Evolutionary conservation across 371 early-diverging fungal genomes (phyloP).

Genomic region (Haplosporangium sp.): DNA sequence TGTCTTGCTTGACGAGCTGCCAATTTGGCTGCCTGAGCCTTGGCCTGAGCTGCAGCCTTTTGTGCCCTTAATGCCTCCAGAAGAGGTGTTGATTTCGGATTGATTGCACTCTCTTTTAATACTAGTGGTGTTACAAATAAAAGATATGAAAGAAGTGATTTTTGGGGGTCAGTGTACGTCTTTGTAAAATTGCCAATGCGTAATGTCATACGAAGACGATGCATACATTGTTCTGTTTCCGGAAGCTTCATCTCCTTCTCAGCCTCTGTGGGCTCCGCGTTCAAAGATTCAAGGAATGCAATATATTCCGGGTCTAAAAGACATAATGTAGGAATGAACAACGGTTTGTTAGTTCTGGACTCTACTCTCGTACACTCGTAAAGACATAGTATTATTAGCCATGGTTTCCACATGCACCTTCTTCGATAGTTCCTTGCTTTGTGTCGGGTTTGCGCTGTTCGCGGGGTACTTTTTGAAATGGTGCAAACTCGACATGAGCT

Average conservation of each 20-base stretch:
- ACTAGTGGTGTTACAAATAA: conserved; percentile 16
- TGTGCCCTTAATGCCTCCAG: conserved; percentile 83
- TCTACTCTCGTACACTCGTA: too few relatives aligned
- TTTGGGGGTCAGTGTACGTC: neutral
- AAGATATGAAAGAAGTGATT: neutral
- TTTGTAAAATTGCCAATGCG: neutral
- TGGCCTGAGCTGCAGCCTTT: conserved; percentile 75
- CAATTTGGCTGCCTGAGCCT: conserved; percentile 59
- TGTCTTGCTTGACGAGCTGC: conserved; percentile 55
- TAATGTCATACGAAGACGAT: neutral
- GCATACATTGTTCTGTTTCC: conserved; percentile 44
- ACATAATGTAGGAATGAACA: neutral
- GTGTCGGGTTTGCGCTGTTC: conserved; percentile 72
- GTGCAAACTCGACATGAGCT: conserved; percentile 85
- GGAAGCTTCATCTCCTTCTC: conserved; percentile 58
- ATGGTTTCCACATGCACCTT: conserved; percentile 58
- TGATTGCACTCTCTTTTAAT: conserved; percentile 33
- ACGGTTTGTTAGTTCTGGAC: neutral
- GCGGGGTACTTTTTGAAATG: conserved; percentile 80
- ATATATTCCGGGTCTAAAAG: conserved; percentile 78
- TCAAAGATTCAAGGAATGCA: conserved; percentile 77
- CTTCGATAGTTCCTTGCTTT: conserved; percentile 82
- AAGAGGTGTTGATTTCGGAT: conserved; percentile 72
- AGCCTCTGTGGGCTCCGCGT: conserved; percentile 63
- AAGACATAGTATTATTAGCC: too few relatives aligned